Evolutionary conservation across 2,329 filamentous ascomycete genomes (phyloP).

Genomic region (Colletotrichum trifolii): DNA sequence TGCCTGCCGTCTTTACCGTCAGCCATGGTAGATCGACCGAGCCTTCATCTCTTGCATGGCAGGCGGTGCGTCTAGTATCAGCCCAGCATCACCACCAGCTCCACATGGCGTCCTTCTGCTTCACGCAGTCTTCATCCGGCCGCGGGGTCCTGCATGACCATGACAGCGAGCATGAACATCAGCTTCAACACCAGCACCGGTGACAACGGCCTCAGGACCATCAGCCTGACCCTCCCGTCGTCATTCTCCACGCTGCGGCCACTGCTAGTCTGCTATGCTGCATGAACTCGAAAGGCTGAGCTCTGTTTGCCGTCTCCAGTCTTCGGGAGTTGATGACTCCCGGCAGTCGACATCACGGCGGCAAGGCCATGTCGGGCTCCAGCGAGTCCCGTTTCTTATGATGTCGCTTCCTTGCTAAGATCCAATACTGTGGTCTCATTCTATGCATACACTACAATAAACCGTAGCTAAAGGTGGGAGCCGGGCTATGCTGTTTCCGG

Average conservation of each 20-base stretch:
- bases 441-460: slow-evolving; percentile 18
- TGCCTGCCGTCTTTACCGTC: slow-evolving; percentile 29
- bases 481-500: slow-evolving; percentile 31
- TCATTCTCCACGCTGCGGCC: slow-evolving; percentile 17
- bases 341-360: slow-evolving; percentile 7
- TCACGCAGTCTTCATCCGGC: slow-evolving; percentile 3
- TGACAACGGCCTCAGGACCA: too few relatives aligned
- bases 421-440: slow-evolving; percentile 12
- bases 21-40: slow-evolving; percentile 22
- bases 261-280: neutral
- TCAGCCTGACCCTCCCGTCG: neutral
- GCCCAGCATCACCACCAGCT: slow-evolving; percentile 24
- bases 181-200: too few relatives aligned
- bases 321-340: slow-evolving; percentile 20
- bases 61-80: slow-evolving; percentile 31
- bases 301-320: slow-evolving; percentile 18
- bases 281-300: slow-evolving; percentile 27
- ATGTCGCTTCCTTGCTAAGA: slow-evolving; percentile 30
- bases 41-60: slow-evolving; percentile 33
- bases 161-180: too few relatives aligned
- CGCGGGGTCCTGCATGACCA: neutral
- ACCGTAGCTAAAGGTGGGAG: slow-evolving; percentile 3
- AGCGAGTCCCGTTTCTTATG: slow-evolving; percentile 19
- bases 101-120: slow-evolving; percentile 21
- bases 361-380: slow-evolving; percentile 14